Evolutionary conservation across 257 asterid genomes (phyloP), one percentile per base, ranked within the genome.

Genomic region (Lithospermum erythrorhizon): DNA sequence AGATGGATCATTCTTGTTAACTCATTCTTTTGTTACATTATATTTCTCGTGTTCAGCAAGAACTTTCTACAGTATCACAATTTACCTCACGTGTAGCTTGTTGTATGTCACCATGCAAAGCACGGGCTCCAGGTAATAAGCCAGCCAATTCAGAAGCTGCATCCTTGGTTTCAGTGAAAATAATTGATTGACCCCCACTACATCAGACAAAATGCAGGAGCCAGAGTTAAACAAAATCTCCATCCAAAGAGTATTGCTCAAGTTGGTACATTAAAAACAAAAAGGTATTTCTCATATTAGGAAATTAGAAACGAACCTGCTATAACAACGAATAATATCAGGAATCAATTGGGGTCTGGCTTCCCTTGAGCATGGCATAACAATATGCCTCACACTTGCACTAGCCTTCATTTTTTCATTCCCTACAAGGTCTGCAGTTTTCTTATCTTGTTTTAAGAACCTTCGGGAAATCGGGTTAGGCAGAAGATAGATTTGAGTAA

Each of bases 391-490:
- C 58, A 93, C 99, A 70, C 68, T 93, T 23, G 78, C 76, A 75
- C 97, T 89, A 57, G 99, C 99, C 75, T 93, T 93, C 97, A 89
- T 93, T 75, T 83, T 89, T 79, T 86, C 94, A 81, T 89, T 86
- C 62, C 99, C 99, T 32, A 93, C 96, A 53, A 93, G 95, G 59
- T 93, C 99, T 55, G 76, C 91, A 32, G 91, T 89, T 72, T 83
- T 81, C 78, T 89, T 89, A 63, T 86, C 96, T 6, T 81, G 74
- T 76, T 89, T 93, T 56, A 84, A 77, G 59, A 93, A 93, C 75
- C 73, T 89, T 2, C 85, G 27, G 20, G 93, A 68, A 73, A 89
- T 82, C 99, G 89, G 74, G 61, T 49, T 57, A 53, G 0, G n/a
- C 62, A 69, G 61, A 73, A 71, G 1, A 24, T 18, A 67, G 65